Evolutionary conservation across 441 rosid species (phyloP).

Genomic region (Croton laevigatus): DNA sequence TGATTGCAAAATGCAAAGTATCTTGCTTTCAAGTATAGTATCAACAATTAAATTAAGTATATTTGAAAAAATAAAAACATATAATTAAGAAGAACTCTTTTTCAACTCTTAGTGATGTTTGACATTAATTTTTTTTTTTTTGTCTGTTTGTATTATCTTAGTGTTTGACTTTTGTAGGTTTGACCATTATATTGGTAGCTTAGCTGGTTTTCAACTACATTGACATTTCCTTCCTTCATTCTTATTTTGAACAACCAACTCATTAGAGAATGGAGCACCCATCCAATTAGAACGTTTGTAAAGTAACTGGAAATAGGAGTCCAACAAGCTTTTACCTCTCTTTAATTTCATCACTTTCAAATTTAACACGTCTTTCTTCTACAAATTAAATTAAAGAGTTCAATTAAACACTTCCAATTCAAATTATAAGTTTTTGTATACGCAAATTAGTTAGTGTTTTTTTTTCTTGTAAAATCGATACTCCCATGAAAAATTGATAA

Average conservation of each 20-base stretch:
- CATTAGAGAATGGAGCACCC: slow-evolving; percentile 10
- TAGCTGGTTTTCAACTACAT: slow-evolving; percentile 19
- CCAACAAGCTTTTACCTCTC: slow-evolving; percentile 36
- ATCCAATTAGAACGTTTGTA: slow-evolving; percentile 1
- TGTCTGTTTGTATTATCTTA: slow-evolving; percentile 4
- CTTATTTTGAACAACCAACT: slow-evolving; percentile 18
- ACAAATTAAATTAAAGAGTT: no score
- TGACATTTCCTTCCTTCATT: neutral
- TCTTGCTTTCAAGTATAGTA: slow-evolving; percentile 22
- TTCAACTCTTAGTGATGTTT: slow-evolving; percentile 25
- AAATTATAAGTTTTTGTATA: no score
- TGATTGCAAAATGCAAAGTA: slow-evolving; percentile 18
- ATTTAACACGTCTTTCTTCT: neutral
- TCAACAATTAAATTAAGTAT: no score
- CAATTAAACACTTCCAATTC: no score
- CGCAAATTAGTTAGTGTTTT: no score
- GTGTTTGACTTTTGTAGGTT: slow-evolving; percentile 31
- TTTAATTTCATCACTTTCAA: no score
- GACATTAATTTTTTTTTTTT: slow-evolving; percentile 19
- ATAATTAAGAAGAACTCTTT: neutral
- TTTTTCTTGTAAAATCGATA: no score
- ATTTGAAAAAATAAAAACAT: no score
- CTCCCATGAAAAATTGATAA: no score
- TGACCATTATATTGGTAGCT: slow-evolving; percentile 19
- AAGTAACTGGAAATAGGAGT: slow-evolving; percentile 14